Evolutionary conservation across 352 stramenopile genomes (phyloP), one percentile per base, ranked within the genome.

Genomic region (Peronosclerospora sorghi): DNA sequence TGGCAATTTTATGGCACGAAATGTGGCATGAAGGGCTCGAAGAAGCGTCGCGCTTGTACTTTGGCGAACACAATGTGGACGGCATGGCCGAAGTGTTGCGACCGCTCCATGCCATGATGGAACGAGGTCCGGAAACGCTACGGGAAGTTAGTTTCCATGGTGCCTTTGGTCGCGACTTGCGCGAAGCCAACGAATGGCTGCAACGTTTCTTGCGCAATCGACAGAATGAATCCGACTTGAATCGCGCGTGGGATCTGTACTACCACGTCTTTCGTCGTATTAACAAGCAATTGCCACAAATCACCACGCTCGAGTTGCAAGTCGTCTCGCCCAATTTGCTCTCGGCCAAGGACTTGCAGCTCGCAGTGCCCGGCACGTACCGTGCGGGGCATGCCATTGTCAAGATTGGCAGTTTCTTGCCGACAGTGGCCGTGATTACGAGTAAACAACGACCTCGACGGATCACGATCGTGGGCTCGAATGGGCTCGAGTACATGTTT

Each of bases 1-100:
- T 99, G 8, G 95, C 96, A 15, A 98, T 99, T 54, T 62, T 98
- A 35, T 99, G 96, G 96, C 78, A 98, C 46, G 96, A 99, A 59
- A 86, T 96, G 56, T 99, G 96, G 96, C 95, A 98, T 43, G 91
- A 97, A 67, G 94, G 87, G 0, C 72, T 99, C 1, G 96, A 99
- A 54, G 91, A 99, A 62, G 96, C 96, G 5, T 97, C 84, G 20
- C 71, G 93, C 4, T 56, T 98, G 32, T 94, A 98, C 65, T 99
- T 98, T 67, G 91, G 82, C 12, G 88, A 98, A 53, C 86, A 91
- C n/a, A 95, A 99, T 68, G 76, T 98, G 4, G 81, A 95, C 17
- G 94, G 68, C 12, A 98, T 98, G 95, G 57, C 98, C 8, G 83
- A 86, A 44, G 83, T 97, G 5, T 59, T 99, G 0, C 53, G 87